phyloP scores from a whole-genome alignment of 179 eudicot species.

The Beta lomatogona region DNA sequence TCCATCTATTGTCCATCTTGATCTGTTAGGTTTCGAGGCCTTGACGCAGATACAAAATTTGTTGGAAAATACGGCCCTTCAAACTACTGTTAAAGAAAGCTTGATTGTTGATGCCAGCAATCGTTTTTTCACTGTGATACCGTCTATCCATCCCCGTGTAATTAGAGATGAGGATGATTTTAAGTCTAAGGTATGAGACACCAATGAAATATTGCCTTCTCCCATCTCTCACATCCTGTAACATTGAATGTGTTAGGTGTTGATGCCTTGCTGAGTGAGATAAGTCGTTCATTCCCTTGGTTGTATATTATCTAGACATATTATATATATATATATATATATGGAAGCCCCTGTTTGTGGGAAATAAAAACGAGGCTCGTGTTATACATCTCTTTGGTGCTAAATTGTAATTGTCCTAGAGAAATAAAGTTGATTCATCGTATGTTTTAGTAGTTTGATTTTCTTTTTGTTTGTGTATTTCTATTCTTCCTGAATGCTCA shows the following conservation, averaged over 20 bases:
- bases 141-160: constrained; percentile 92
- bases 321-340: background rate
- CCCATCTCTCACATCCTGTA: background rate
- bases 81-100: constrained; percentile 65
- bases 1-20: constrained; percentile 8
- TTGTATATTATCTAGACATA: background rate
- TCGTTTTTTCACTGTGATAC: constrained; percentile 92
- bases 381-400: background rate
- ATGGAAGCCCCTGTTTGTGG: background rate
- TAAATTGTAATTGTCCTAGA: background rate
- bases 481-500: constrained; percentile 12
- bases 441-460: background rate
- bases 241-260: background rate
- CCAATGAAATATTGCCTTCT: background rate
- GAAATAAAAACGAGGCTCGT: background rate
- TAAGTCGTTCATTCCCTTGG: background rate
- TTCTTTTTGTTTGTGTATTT: background rate
- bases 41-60: constrained; percentile 89
- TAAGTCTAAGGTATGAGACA: constrained; percentile 72
- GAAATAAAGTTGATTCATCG: background rate
- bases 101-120: constrained; percentile 95
- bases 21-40: constrained; percentile 84
- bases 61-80: constrained; percentile 44
- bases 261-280: background rate
- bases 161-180: constrained; percentile 93